Evolutionary conservation across 1,284 basidiomycete genomes (phyloP).

Genomic region (Rhodotorula sp.): DNA sequence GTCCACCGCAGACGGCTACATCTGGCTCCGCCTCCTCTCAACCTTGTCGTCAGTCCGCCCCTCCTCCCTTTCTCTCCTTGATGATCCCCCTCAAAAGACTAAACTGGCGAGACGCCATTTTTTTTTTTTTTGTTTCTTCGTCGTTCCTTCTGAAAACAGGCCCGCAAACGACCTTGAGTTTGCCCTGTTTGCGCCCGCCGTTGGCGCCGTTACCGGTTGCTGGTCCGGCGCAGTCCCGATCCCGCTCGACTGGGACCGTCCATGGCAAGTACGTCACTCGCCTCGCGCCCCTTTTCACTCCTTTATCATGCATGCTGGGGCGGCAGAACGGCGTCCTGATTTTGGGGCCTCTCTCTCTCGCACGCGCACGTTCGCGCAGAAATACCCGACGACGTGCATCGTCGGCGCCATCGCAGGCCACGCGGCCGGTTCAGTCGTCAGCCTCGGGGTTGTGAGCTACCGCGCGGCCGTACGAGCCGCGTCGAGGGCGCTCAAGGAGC

Average conservation of each 20-base stretch:
- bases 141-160: no score
- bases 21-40: constrained; percentile 72
- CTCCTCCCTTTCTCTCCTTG: neutral
- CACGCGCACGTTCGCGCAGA: constrained; percentile 17
- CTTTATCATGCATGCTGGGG: no score
- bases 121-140: no score
- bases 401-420: constrained; percentile 39
- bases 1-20: constrained; percentile 43
- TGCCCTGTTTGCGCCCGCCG: constrained; percentile 70
- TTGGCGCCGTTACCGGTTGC: constrained; percentile 68
- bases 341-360: neutral
- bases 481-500: constrained; percentile 1
- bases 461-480: constrained; percentile 8
- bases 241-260: constrained; percentile 89
- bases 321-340: no score
- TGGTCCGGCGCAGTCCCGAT: constrained; percentile 79
- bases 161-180: constrained; percentile 66
- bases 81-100: no score
- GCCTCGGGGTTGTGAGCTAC: constrained; percentile 16
- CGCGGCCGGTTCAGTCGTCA: constrained; percentile 22
- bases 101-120: no score
- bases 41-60: constrained; percentile 61
- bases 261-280: constrained; percentile 76
- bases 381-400: constrained; percentile 42
- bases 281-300: no score